Evolutionary conservation across 208 protist species (phyloP).

Genomic region (Crithidia mellificae): DNA sequence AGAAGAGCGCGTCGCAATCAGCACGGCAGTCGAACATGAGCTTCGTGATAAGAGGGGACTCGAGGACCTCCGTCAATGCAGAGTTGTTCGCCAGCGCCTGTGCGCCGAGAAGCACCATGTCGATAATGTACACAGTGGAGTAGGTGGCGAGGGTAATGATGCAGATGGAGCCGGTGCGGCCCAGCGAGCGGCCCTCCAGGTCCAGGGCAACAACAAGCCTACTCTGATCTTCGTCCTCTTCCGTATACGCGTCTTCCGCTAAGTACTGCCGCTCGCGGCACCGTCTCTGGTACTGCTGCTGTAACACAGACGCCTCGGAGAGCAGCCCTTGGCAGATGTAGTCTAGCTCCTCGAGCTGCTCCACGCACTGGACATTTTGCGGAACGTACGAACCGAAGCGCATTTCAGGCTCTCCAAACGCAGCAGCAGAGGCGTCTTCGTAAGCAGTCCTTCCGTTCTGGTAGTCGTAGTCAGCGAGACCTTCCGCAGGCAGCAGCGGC

Average conservation of each 20-base stretch:
- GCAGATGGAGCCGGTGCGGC: conserved; percentile 46
- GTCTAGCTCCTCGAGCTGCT: conserved; percentile 15
- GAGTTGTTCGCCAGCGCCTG: conserved; percentile 25
- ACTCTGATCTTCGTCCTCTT: conserved; percentile 16
- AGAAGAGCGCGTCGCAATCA: conserved; percentile 62
- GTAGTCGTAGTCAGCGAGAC: conserved; percentile 16
- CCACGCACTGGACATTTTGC: conserved; percentile 24
- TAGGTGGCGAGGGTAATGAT: conserved; percentile 68
- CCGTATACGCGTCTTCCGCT: not conserved
- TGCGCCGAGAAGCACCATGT: conserved; percentile 47
- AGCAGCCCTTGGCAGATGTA: conserved; percentile 21
- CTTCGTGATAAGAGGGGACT: conserved; percentile 44
- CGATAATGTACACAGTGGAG: conserved; percentile 55
- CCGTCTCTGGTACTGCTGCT: conserved; percentile 6
- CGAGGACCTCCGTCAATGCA: conserved; percentile 37
- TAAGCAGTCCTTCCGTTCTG: not conserved
- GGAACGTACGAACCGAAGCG: conserved; percentile 11
- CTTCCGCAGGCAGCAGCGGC: not conserved
- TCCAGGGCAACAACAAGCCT: conserved; percentile 46
- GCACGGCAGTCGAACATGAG: conserved; percentile 76
- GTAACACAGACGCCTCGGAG: conserved; percentile 7
- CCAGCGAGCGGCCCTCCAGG: conserved; percentile 54
- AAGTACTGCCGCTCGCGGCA: conserved; percentile 8
- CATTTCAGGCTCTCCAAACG: not conserved
- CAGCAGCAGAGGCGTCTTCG: not conserved